Percentiles rank a stretch among this genome's conserved stretches.
phyloP scores from a whole-genome alignment of 2,329 filamentous ascomycete species.

The Myriosclerotinia duriaeana region DNA sequence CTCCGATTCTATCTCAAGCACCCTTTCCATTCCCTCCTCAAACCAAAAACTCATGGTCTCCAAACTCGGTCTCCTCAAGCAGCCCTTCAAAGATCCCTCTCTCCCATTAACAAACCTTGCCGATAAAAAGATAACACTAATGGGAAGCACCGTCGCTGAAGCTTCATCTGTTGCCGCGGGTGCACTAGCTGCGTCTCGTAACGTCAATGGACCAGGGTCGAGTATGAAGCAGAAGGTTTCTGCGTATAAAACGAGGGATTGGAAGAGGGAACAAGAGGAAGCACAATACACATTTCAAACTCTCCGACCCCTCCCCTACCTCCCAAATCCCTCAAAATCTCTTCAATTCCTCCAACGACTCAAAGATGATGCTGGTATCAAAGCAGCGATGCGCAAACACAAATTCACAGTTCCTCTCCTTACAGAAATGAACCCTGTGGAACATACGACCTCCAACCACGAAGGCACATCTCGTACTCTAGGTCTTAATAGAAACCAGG shows the following conservation, averaged over 20 bases:
- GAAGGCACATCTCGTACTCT: conserved; percentile 74
- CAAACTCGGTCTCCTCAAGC: conserved; percentile 63
- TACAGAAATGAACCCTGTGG: conserved; percentile 91
- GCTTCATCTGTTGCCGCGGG: conserved; percentile 54
- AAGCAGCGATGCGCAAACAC: conserved; percentile 78
- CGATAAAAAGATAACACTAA: conserved; percentile 61
- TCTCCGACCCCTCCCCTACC: conserved; percentile 71
- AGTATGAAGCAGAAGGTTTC: conserved; percentile 39
- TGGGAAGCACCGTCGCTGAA: conserved; percentile 63
- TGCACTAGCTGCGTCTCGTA: conserved; percentile 49
- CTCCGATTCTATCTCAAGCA: conserved; percentile 55
- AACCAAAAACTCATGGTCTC: conserved; percentile 70
- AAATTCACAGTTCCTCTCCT: conserved; percentile 80
- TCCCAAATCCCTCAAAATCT: conserved; percentile 73
- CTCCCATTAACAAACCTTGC: conserved; percentile 51
- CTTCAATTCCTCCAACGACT: conserved; percentile 72
- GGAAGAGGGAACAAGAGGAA: conserved; percentile 47
- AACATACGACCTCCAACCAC: conserved; percentile 70
- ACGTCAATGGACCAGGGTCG: conserved; percentile 43
- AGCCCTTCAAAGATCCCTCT: conserved; percentile 60
- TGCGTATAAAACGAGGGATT: conserved; percentile 47
- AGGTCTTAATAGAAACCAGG: conserved; percentile 82
- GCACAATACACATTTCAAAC: conserved; percentile 78
- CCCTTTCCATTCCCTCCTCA: conserved; percentile 57
- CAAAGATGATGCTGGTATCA: conserved; percentile 81